phyloP scores from a whole-genome alignment of 129 eudicot genomes.

The Chrysanthemum seticuspe region DNA sequence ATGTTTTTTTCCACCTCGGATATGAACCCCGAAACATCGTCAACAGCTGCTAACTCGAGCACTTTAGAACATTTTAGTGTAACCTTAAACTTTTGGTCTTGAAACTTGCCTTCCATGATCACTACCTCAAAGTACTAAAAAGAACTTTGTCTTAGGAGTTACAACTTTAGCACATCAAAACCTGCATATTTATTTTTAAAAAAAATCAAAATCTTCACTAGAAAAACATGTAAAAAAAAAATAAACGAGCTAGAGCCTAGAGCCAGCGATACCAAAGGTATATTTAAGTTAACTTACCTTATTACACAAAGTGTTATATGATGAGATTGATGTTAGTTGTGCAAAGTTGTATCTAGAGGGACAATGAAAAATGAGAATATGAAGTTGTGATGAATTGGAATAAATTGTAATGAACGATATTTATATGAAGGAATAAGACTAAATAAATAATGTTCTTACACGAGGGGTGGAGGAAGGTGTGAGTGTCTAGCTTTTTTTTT shows the following conservation, averaged over 20 bases:
- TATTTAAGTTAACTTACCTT: too few species aligned
- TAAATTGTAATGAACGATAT: constrained; percentile 23
- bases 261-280: too few species aligned
- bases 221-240: too few species aligned
- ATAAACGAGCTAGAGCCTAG: too few species aligned
- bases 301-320: background rate
- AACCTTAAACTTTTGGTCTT: constrained; percentile 16
- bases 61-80: constrained; percentile 34
- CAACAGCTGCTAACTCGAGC: constrained; percentile 76
- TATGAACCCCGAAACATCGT: constrained; percentile 54
- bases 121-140: constrained; percentile 1
- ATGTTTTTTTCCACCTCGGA: constrained; percentile 44
- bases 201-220: too few species aligned
- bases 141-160: background rate
- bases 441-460: constrained; percentile 13
- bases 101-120: constrained; percentile 42
- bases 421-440: constrained; percentile 22
- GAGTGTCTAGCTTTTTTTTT: constrained; percentile 30
- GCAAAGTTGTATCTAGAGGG: background rate
- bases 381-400: constrained; percentile 7
- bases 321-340: constrained; percentile 14
- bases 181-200: too few species aligned
- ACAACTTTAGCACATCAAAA: too few species aligned
- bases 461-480: constrained; percentile 71
- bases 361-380: background rate